These are phyloP conservation scores for Rhizopogon roseolus DNA, from an alignment of 768 basidiomycete genomes.

Conservation along the genomic window DNA sequence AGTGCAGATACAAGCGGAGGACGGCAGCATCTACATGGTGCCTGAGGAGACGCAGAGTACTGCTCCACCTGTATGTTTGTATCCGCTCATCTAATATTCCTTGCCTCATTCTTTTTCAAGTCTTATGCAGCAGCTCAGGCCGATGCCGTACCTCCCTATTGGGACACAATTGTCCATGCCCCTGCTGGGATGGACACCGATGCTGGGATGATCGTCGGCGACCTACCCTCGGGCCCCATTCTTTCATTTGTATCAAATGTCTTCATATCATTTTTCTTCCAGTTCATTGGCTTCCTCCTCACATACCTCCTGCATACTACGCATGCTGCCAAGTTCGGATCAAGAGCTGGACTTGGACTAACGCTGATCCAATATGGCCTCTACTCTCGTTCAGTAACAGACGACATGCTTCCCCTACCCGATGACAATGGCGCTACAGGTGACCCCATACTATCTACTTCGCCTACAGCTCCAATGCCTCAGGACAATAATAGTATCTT, in stretches of 20 bases:
- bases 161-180: slow-evolving; percentile 93
- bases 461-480: slow-evolving; percentile 9
- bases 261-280: slow-evolving; percentile 93
- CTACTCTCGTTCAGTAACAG: slow-evolving; percentile 45
- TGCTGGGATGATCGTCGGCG: slow-evolving; percentile 82
- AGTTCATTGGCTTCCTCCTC: slow-evolving; percentile 89
- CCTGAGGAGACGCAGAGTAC: slow-evolving; percentile 83
- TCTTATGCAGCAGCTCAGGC: slow-evolving; percentile 84
- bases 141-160: slow-evolving; percentile 92
- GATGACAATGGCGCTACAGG: slow-evolving; percentile 13
- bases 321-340: slow-evolving; percentile 91
- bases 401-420: slow-evolving; percentile 22
- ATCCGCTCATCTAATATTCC: background rate
- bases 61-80: slow-evolving; percentile 72
- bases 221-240: slow-evolving; percentile 80
- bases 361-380: slow-evolving; percentile 93
- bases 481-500: slow-evolving; percentile 15
- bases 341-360: slow-evolving; percentile 91
- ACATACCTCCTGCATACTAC: slow-evolving; percentile 91
- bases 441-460: slow-evolving; percentile 16
- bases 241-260: slow-evolving; percentile 72
- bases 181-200: slow-evolving; percentile 48
- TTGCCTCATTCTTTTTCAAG: slow-evolving; percentile 31
- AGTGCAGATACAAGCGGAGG: slow-evolving; percentile 39
- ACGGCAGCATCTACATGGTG: slow-evolving; percentile 57